Evolutionary conservation across 2,329 filamentous ascomycete genomes (phyloP), one percentile per base, ranked within the genome.

Genomic region (Alternaria longipes): DNA sequence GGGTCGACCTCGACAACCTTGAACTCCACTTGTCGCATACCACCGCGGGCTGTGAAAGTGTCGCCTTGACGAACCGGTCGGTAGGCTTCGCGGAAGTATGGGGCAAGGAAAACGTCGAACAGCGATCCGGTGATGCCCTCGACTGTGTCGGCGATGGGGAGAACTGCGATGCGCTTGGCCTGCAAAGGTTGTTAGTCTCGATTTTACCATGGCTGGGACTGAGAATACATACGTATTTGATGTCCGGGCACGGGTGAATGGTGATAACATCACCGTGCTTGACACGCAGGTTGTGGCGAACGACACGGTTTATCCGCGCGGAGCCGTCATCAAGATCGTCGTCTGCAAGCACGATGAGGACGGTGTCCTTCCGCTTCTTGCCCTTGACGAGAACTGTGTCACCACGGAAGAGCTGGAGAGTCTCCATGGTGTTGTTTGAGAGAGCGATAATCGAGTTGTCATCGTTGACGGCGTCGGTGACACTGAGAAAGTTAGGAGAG

Each of bases 301-400:
- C 94, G 66, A 98, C 95, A 81, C 96, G 92, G 87, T 99, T 99
- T 86, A 99, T 95, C 77, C 95, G 91, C 73, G 92, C 95, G 74
- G 91, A 97, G 71, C 95, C 95, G 78, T 99, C 95, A 84, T 99
- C 95, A 56, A 99, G 90, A 67, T 99, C 95, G 76, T 99, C 95
- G 80, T 99, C 95, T 66, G 94, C 94, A 63, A 99, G 87, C 62
- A 99, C 96, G 76, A 99, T 98, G 78, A 99, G 85, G 62, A 98
- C 95, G 4, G 95, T 99, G 79, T 99, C 95, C 87, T 97, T 97
- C 83, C 95, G 89, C 91, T 98, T 99, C 90, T 99, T 99, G 82
- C 95, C 95, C 84, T 97, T 97, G 59, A 99, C 94, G 61, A 98
- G 86, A 56, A 99, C 96, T 69, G 95, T 99, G 80, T 99, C 95